Percentiles rank a stretch among this genome's conserved stretches.
These are phyloP conservation scores for Mallotus nudiflorus DNA, from an alignment of 345 rosid species.

Conservation along the genomic window DNA sequence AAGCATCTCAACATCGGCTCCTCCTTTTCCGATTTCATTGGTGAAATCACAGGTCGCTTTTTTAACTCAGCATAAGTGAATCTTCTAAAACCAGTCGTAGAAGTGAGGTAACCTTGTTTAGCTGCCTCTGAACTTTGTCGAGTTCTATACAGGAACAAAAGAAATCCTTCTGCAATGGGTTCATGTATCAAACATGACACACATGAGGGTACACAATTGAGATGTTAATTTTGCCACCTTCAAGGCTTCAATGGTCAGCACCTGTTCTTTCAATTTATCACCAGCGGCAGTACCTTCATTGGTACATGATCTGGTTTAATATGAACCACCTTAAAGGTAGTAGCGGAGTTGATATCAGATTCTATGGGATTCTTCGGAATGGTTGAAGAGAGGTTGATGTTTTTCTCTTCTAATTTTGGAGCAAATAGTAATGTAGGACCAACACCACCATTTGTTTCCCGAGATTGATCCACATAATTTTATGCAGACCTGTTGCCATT, in stretches of 20 bases:
- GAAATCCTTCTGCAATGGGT: too few species aligned
- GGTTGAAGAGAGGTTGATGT: slow-evolving; percentile 34
- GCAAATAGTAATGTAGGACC: slow-evolving; percentile 44
- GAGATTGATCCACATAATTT: slow-evolving; percentile 47
- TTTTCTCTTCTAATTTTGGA: slow-evolving; percentile 59
- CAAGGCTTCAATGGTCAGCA: slow-evolving; percentile 50
- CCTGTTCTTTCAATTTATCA: slow-evolving; percentile 52
- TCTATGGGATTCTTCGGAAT: slow-evolving; percentile 43
- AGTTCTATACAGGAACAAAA: too few species aligned
- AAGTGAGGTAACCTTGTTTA: too few species aligned
- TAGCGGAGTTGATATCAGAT: slow-evolving; percentile 38
- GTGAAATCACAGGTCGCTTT: too few species aligned
- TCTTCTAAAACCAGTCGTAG: too few species aligned
- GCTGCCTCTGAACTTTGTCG: too few species aligned
- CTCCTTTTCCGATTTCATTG: too few species aligned
- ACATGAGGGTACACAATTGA: slow-evolving; percentile 85
- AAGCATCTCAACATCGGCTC: too few species aligned
- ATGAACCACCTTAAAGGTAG: slow-evolving; percentile 43
- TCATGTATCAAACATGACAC: too few species aligned
- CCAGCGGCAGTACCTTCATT: slow-evolving; percentile 37
- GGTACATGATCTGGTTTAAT: slow-evolving; percentile 28
- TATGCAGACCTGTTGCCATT: slow-evolving; percentile 51
- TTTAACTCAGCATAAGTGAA: too few species aligned
- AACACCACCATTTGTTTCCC: slow-evolving; percentile 26
- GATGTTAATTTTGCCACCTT: slow-evolving; percentile 78